Conservation (phyloP, 768 basidiomycete genomes). For the Naganishia onofrii region DNA sequence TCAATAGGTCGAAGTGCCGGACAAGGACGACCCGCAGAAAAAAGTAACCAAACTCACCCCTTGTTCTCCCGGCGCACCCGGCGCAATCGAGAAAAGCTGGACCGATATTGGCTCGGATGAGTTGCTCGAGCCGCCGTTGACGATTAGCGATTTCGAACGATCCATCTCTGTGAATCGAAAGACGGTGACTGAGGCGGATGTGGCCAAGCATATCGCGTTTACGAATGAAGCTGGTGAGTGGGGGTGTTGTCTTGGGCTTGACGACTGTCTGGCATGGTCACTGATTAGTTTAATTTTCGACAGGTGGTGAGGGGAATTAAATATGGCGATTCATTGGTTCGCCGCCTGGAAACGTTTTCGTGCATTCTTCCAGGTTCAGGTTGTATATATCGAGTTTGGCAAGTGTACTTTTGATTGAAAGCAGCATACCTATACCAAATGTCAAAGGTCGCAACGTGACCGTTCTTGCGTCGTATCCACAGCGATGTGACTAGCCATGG, state of each 20-base stretch:
- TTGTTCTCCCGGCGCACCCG: constrained; percentile 88
- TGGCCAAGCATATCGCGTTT: constrained; percentile 59
- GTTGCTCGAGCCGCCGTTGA: constrained; percentile 81
- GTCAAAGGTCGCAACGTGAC: no score
- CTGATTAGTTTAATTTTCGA: neutral
- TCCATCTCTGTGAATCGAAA: constrained; percentile 74
- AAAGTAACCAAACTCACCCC: constrained; percentile 71
- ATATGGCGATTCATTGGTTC: neutral
- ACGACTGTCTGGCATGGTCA: neutral
- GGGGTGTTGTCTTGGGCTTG: neutral
- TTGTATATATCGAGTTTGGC: neutral
- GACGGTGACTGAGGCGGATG: constrained; percentile 84
- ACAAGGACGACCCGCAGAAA: constrained; percentile 41
- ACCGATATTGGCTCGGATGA: constrained; percentile 81
- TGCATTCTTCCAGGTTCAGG: neutral
- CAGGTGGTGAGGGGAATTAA: constrained; percentile 18
- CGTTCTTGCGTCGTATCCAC: no score
- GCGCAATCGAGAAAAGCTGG: constrained; percentile 85
- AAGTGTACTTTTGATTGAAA: neutral
- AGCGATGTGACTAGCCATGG: no score
- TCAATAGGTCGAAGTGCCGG: constrained; percentile 37
- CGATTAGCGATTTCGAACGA: constrained; percentile 73
- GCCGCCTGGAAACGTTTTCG: neutral
- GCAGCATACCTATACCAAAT: neutral
- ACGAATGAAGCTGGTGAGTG: constrained; percentile 54